These are phyloP conservation scores for Neonectria punicea DNA, from an alignment of 2,329 filamentous ascomycete genomes.

Conservation along the genomic window DNA sequence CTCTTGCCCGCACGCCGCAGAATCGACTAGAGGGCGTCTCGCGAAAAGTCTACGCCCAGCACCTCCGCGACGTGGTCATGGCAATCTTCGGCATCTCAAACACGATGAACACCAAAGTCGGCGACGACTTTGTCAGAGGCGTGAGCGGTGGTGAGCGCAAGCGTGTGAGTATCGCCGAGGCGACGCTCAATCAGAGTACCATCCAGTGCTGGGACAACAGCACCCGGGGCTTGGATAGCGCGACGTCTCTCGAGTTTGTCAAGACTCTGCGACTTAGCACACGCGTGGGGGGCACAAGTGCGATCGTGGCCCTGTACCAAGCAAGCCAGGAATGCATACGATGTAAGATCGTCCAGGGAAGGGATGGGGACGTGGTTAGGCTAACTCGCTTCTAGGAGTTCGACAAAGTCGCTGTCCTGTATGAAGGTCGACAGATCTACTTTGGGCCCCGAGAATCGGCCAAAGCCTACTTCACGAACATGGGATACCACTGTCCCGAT, in stretches of 20 bases:
- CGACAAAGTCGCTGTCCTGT: conserved; percentile 73
- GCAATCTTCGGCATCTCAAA: conserved; percentile 76
- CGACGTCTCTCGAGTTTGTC: conserved; percentile 36
- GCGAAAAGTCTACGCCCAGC: conserved; percentile 39
- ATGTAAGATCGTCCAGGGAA: conserved; percentile 4
- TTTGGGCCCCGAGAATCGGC: conserved; percentile 68
- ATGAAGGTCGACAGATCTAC: conserved; percentile 74
- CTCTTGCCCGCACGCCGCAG: conserved; percentile 25
- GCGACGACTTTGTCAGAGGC: conserved; percentile 74
- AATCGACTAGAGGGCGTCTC: conserved; percentile 23
- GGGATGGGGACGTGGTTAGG: neutral
- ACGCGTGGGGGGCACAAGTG: conserved; percentile 25
- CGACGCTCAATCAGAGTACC: conserved; percentile 63
- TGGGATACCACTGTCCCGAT: conserved; percentile 69
- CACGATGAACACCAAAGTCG: conserved; percentile 76
- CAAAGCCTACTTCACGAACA: conserved; percentile 67
- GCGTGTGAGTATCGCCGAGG: conserved; percentile 80
- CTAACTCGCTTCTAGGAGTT: conserved; percentile 58
- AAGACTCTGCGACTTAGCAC: conserved; percentile 30
- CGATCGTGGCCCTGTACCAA: conserved; percentile 61
- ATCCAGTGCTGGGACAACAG: conserved; percentile 45
- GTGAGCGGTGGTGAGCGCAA: conserved; percentile 82
- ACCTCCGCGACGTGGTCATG: conserved; percentile 71
- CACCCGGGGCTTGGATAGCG: conserved; percentile 41
- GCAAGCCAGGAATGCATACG: conserved; percentile 65